phyloP scores from a whole-genome alignment of 371 early-diverging fungal genomes.

The Umbelopsis sp. region DNA sequence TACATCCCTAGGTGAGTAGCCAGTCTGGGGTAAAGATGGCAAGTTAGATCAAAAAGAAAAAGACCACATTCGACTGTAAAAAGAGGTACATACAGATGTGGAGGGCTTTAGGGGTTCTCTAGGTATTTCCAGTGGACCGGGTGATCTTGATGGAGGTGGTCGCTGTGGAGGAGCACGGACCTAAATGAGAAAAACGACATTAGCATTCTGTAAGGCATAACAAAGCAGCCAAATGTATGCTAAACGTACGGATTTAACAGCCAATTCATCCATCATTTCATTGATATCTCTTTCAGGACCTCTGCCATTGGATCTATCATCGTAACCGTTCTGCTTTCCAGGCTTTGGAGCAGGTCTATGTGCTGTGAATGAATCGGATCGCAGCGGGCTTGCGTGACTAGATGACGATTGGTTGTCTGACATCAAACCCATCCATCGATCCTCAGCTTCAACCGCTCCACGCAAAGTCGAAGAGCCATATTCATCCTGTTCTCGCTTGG shows the following conservation, averaged over 20 bases:
- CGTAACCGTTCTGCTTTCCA: constrained; percentile 15
- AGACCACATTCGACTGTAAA: not conserved
- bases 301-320: constrained; percentile 18
- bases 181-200: not conserved
- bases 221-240: not conserved
- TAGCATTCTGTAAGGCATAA: not conserved
- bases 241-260: constrained; percentile 20
- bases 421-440: constrained; percentile 52
- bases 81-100: not conserved
- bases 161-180: constrained; percentile 22
- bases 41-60: not conserved
- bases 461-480: constrained; percentile 44
- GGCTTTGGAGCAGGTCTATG: constrained; percentile 15
- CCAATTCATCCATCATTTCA: constrained; percentile 21
- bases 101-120: not conserved
- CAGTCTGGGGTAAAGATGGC: not conserved
- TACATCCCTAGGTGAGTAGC: constrained; percentile 6
- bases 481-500: constrained; percentile 55
- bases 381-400: constrained; percentile 5
- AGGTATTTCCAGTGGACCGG: constrained; percentile 23
- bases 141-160: constrained; percentile 32
- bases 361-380: constrained; percentile 21
- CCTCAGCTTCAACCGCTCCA: constrained; percentile 49
- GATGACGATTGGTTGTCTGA: constrained; percentile 20
- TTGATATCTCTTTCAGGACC: constrained; percentile 17